A percentile compares a stretch with the other conserved stretches of the same genome.
Conservation (phyloP, 345 rosid genomes). For the Anacardium occidentale region DNA sequence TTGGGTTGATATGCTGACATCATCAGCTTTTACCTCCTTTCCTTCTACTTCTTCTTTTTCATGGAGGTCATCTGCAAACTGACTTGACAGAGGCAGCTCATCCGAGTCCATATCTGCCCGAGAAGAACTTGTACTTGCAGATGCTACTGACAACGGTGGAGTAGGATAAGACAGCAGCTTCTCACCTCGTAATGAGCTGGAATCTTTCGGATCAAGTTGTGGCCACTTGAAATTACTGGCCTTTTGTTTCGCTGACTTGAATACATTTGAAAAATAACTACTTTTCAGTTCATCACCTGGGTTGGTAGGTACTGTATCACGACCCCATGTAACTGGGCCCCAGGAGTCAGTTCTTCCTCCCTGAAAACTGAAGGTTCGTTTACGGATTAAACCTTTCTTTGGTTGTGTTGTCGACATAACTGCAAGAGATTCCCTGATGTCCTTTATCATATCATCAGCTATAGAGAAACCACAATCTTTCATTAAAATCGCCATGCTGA, state of each 20-base stretch:
- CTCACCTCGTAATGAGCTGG: constrained; percentile 22
- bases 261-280: constrained; percentile 55
- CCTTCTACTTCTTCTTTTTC: constrained; percentile 25
- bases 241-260: constrained; percentile 69
- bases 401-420: constrained; percentile 66
- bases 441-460: constrained; percentile 85
- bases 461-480: constrained; percentile 68
- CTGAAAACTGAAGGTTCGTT: constrained; percentile 33
- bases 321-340: constrained; percentile 47
- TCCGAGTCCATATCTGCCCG: constrained; percentile 42
- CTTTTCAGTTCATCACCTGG: constrained; percentile 38
- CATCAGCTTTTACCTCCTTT: neutral
- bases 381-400: constrained; percentile 56
- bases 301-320: constrained; percentile 32
- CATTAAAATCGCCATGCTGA: constrained; percentile 67
- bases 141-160: constrained; percentile 32
- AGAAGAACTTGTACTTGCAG: constrained; percentile 44
- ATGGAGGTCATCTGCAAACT: constrained; percentile 38
- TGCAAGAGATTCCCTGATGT: constrained; percentile 60
- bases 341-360: constrained; percentile 46
- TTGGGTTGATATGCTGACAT: constrained; percentile 6
- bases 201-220: constrained; percentile 56
- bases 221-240: constrained; percentile 76
- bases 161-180: constrained; percentile 28
- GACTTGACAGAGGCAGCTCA: constrained; percentile 53